These are phyloP conservation scores for Talaromyces albobiverticillius DNA, from an alignment of 2,329 filamentous ascomycete genomes.

Conservation along the genomic window DNA sequence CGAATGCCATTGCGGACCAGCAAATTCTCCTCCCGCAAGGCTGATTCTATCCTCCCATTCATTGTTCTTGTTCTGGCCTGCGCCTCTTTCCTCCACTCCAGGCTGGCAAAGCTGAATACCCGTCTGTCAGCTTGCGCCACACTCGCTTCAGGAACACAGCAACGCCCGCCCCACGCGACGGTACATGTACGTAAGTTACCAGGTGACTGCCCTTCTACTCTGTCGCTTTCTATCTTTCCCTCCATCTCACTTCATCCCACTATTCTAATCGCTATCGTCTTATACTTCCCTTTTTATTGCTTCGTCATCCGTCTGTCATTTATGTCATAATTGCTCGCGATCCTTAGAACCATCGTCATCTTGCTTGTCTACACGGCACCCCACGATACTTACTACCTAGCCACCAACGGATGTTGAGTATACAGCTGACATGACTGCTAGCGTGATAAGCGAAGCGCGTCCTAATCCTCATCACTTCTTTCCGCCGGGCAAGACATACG, in stretches of 20 bases:
- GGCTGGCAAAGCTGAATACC: constrained; percentile 33
- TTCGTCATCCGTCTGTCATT: neutral
- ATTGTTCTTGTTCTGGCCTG: constrained; percentile 7
- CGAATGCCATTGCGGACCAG: constrained; percentile 1
- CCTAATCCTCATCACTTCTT: constrained; percentile 28
- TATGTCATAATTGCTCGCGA: neutral
- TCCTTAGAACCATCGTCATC: neutral
- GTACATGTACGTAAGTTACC: constrained; percentile 11
- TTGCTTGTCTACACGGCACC: constrained; percentile 1
- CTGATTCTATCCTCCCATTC: constrained; percentile 9
- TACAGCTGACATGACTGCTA: constrained; percentile 34
- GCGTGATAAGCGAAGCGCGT: constrained; percentile 24
- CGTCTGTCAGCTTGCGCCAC: constrained; percentile 43
- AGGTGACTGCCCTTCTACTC: neutral
- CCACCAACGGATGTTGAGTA: neutral
- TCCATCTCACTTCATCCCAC: neutral
- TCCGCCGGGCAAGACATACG: constrained; percentile 29
- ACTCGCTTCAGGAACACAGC: constrained; percentile 38
- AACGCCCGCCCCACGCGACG: constrained; percentile 29
- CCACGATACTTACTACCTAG: no score
- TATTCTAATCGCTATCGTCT: neutral
- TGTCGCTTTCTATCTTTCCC: neutral
- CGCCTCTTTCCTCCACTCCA: constrained; percentile 13
- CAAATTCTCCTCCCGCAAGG: constrained; percentile 8
- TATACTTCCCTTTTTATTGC: neutral